phyloP scores from a whole-genome alignment of 106 monocot species.

The Allium fistulosum region DNA sequence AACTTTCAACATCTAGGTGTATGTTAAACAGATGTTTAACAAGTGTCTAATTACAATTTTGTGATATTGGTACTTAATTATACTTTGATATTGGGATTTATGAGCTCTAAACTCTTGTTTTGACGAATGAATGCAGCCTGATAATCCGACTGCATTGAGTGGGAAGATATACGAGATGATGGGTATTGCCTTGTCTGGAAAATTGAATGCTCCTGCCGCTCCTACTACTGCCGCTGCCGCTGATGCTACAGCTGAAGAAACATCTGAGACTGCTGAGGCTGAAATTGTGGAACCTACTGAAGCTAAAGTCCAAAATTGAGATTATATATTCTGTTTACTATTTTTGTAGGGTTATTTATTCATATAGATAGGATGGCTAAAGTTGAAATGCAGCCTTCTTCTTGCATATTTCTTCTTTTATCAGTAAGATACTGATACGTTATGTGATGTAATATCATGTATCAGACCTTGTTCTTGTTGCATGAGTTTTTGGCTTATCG shows the following conservation, averaged over 20 bases:
- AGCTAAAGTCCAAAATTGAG: conserved; percentile 46
- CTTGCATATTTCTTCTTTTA: no score
- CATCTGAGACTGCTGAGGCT: conserved; percentile 37
- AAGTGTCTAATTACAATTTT: neutral
- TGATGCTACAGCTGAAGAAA: conserved; percentile 4
- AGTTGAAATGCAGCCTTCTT: no score
- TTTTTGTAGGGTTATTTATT: neutral
- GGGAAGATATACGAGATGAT: conserved; percentile 99
- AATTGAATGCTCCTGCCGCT: conserved; percentile 26
- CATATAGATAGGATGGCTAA: neutral
- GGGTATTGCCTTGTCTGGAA: conserved; percentile 49
- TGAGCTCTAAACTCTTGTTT: neutral
- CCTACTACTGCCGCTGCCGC: neutral
- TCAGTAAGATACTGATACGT: no score
- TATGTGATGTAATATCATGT: no score
- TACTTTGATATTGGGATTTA: neutral
- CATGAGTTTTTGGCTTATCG: no score
- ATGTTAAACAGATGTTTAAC: neutral
- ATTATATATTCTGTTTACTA: neutral
- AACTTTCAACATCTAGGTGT: neutral
- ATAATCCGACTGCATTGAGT: conserved; percentile 74
- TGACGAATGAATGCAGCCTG: conserved; percentile 46
- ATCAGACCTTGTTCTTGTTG: no score
- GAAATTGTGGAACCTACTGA: conserved; percentile 55
- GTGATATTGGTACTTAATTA: neutral